A percentile compares a stretch with the other conserved stretches of the same genome.
These are phyloP conservation scores for Myxozyma neglecta DNA, from an alignment of 805 yeast genomes.

Conservation along the genomic window DNA sequence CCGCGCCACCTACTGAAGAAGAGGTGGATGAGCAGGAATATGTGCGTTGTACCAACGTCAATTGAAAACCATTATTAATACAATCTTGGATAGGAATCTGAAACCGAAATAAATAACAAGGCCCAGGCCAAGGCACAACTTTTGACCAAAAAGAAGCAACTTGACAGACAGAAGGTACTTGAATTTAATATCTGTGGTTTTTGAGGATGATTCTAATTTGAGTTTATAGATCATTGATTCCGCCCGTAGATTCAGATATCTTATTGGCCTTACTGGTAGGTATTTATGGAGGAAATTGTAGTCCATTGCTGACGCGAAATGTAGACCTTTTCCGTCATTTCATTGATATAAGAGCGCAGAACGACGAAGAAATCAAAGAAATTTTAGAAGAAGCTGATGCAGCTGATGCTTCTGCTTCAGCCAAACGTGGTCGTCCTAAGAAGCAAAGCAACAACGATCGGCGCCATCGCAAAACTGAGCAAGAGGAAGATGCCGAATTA, in stretches of 20 bases:
- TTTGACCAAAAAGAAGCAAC: constrained; percentile 26
- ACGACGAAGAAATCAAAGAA: constrained; percentile 61
- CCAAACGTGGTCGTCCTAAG: constrained; percentile 32
- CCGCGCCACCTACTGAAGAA: constrained; percentile 14
- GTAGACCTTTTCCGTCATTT: constrained; percentile 80
- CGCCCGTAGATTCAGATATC: constrained; percentile 73
- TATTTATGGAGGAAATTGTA: not conserved
- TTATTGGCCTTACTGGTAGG: constrained; percentile 64
- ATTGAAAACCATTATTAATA: not conserved
- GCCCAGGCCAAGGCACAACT: constrained; percentile 34
- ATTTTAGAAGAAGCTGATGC: constrained; percentile 40
- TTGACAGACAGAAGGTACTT: constrained; percentile 29
- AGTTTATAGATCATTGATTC: constrained; percentile 57
- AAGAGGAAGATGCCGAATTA: constrained; percentile 93
- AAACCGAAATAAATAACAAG: constrained; percentile 7
- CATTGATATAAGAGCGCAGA: constrained; percentile 75
- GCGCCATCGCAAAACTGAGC: constrained; percentile 84
- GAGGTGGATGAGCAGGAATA: constrained; percentile 13
- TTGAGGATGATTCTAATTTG: not conserved
- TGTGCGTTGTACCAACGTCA: not conserved
- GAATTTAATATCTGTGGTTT: not conserved
- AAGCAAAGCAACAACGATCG: constrained; percentile 37
- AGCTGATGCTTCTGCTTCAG: constrained; percentile 31
- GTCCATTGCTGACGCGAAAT: not conserved
- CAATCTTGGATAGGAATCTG: constrained; percentile 5